These are phyloP conservation scores for Beta macrorhiza DNA, from an alignment of 179 eudicot genomes.

Conservation along the genomic window DNA sequence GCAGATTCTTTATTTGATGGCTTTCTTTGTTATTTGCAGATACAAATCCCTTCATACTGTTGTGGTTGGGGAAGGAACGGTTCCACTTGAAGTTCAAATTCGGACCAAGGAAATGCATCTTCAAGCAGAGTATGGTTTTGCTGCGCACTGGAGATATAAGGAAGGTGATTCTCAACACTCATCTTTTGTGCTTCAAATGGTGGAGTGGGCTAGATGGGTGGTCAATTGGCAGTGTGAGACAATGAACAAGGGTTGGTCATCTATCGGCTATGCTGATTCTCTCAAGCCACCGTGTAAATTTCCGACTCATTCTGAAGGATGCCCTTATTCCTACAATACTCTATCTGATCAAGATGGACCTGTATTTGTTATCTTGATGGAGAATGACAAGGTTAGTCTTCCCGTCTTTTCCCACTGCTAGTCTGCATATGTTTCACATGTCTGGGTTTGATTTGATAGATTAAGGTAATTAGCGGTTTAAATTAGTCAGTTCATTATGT, in stretches of 20 bases:
- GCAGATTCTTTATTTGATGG: not conserved
- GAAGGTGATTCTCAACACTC: constrained; percentile 78
- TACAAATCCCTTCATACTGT: constrained; percentile 91
- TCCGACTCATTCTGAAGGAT: constrained; percentile 74
- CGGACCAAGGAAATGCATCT: constrained; percentile 90
- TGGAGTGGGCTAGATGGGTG: constrained; percentile 98
- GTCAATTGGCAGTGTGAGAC: constrained; percentile 94
- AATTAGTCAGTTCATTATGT: not conserved
- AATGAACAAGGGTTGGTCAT: constrained; percentile 53
- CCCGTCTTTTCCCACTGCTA: not conserved
- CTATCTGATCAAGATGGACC: constrained; percentile 67
- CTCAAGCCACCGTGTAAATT: constrained; percentile 68
- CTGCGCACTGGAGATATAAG: constrained; percentile 98
- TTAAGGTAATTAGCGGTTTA: not conserved
- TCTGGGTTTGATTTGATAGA: not conserved
- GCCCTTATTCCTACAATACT: constrained; percentile 67
- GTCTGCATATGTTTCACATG: not conserved
- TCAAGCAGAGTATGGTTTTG: constrained; percentile 90
- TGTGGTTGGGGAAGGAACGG: constrained; percentile 67
- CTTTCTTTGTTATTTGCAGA: constrained; percentile 34
- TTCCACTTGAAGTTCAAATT: constrained; percentile 89
- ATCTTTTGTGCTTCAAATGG: constrained; percentile 90
- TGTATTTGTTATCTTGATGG: constrained; percentile 75
- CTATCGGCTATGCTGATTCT: constrained; percentile 42
- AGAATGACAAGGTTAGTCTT: constrained; percentile 74